Base-by-base conservation (phyloP, 2,329 filamentous ascomycete genomes). In the Fusarium nurragi region DNA sequence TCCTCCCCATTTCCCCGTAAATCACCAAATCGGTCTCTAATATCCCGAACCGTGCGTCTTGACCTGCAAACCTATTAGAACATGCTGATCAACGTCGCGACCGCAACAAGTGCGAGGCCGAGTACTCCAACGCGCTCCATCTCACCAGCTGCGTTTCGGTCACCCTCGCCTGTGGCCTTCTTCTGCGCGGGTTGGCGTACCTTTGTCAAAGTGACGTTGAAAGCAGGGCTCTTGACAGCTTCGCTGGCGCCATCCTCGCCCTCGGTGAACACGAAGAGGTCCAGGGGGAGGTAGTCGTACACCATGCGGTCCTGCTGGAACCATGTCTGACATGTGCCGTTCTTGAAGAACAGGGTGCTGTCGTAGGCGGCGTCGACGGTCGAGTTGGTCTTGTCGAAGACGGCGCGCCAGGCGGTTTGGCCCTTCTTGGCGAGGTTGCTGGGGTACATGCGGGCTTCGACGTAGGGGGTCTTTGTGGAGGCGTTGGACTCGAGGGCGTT, bases 291-390 rank as follows among this genome's bases (percentile, higher is more conserved):
- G 21, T 74, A 74, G 32, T 75, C 67, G 64, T 76, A 78, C 9
- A 73, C 70, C 26, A 66, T 48, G 18, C 77, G 71, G 41, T 79
- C 77, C 39, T 74, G 62, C 46, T 54, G 47, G 8, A 70, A 64
- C 76, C 75, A 78, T 0, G 75, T 71, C 34, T 73, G 47, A 37
- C 77, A 78, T 12, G 65, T 59, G 1, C 67, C 71, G 10, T 76
- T 59, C 21, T 65, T 64, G 50, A 69, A 74, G 56, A 76, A 74
- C 4, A 77, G 39, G 11, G 54, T 11, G 7, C 38, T 60, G 1
- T 77, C 72, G 10, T 71, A 54, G 34, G 23, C 18, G 1, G 60
- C 65, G 3, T 69, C 52, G 4, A 54, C 16, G 11, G 70, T 60
- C 0, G 64, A 52, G 4, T 69, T 65, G 0, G 18, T 60, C 16